phyloP scores from a whole-genome alignment of 176 grass and related monocot species.

The Aegilops umbellulata region DNA sequence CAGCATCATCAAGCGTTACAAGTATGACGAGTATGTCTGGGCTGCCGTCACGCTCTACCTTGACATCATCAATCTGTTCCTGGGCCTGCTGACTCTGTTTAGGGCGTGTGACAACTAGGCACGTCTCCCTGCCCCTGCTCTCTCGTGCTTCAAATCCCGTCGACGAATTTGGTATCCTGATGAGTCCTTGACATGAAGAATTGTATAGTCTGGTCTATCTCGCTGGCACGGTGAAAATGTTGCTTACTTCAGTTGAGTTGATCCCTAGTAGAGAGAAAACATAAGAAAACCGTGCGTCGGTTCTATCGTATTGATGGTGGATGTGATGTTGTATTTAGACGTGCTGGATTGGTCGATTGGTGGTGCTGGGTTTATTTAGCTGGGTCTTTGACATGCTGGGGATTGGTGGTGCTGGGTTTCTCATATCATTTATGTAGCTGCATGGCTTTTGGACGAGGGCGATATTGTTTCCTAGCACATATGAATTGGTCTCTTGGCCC shows the following conservation, averaged over 20 bases:
- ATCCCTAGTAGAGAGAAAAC: neutral
- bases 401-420: neutral
- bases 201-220: neutral
- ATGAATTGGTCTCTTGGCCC: neutral
- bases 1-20: conserved; percentile 84
- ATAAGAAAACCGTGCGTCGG: neutral
- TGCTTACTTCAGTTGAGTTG: neutral
- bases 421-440: neutral
- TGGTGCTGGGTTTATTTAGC: neutral
- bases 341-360: neutral
- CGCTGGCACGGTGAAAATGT: neutral
- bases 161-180: too few species aligned
- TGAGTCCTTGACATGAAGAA: neutral
- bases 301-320: neutral
- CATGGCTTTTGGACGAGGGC: neutral
- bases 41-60: conserved; percentile 70
- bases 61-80: conserved; percentile 80
- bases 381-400: neutral
- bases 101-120: neutral
- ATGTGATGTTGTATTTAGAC: neutral
- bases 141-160: too few species aligned
- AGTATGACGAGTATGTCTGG: conserved; percentile 83
- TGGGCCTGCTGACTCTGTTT: conserved; percentile 31
- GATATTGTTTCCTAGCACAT: neutral
- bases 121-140: neutral